A percentile compares a stretch with the other conserved stretches of the same genome.
Conservation (phyloP, 306 rosid genomes). For the Alnus rubra region DNA sequence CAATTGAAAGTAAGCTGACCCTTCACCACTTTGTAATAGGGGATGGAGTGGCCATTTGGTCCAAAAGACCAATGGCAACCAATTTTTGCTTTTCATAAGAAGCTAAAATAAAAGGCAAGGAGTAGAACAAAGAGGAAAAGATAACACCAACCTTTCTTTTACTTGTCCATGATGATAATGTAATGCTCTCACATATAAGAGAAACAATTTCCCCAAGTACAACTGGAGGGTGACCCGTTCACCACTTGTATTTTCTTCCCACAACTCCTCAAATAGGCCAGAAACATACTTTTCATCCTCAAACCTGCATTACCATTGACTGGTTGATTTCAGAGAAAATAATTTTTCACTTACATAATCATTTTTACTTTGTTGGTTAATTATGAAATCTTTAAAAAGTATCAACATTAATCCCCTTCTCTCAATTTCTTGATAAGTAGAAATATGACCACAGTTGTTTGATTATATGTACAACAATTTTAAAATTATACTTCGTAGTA, state of each 20-base stretch:
- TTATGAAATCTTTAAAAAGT: conserved; percentile 6
- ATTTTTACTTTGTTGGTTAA: neutral
- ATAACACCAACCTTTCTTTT: conserved; percentile 66
- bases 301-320: conserved; percentile 50
- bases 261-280: conserved; percentile 79
- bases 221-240: conserved; percentile 85
- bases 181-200: conserved; percentile 68
- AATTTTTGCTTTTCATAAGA: conserved; percentile 1
- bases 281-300: conserved; percentile 83
- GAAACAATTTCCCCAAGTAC: conserved; percentile 82
- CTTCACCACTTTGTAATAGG: neutral
- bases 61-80: neutral
- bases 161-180: conserved; percentile 84
- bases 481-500: no score
- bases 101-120: conserved; percentile 25
- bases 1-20: neutral
- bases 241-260: conserved; percentile 96
- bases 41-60: neutral
- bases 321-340: neutral
- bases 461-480: no score
- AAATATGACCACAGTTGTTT: no score
- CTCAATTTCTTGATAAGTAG: no score
- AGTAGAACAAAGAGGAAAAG: conserved; percentile 10
- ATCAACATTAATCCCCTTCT: no score
- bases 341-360: neutral